Base-by-base conservation (phyloP, 2,329 filamentous ascomycete genomes). In the Hypomyces rosellus region DNA sequence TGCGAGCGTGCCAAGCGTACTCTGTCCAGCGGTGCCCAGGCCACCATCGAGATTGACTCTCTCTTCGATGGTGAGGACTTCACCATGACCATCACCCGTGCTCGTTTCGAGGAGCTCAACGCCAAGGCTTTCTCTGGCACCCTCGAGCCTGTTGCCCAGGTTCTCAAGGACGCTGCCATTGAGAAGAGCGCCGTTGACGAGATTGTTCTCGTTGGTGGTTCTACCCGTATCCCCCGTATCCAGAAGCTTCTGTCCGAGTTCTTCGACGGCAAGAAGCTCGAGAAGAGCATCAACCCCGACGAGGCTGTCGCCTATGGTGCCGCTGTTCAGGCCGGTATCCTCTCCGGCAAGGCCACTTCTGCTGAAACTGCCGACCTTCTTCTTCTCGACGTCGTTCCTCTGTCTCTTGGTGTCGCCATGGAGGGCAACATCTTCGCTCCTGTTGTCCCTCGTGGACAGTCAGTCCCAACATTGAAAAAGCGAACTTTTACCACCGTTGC, bases 1-100 rank as follows among this genome's bases (percentile, higher is more conserved):
- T 97, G 93, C 76, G 93, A 99, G 81, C 92, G 93, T 83, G 93
- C 93, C 75, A 99, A 99, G 89, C 87, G 93, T 77, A 97, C 93
- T 59, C 84, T 97, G 49, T 97, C 93, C 71, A 95, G 90, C 76
- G 92, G 89, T 74, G 92, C 93, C 54, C 91, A 96, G 78, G 95
- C 93, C 66, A 95, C 90, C 63, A 89, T 97, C 64, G 93, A 99
- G 78, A 97, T 97, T 65, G 93, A 97, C 78, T 96, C 92, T 62
- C 86, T 99, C 61, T 97, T 93, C 71, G 93, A 97, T 63, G 92
- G 93, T 63, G 89, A 96, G 75, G 93, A 99, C 74, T 96, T 96
- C 80, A 92, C 91, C 76, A 82, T 92, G 70, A 88, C 88, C 73
- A 95, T 99, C 74, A 97, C 93, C 69, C 92, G 93, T 83, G 93